These are phyloP conservation scores for Clarireedia homoeocarpa DNA, from an alignment of 2,329 filamentous ascomycete species.

Conservation along the genomic window DNA sequence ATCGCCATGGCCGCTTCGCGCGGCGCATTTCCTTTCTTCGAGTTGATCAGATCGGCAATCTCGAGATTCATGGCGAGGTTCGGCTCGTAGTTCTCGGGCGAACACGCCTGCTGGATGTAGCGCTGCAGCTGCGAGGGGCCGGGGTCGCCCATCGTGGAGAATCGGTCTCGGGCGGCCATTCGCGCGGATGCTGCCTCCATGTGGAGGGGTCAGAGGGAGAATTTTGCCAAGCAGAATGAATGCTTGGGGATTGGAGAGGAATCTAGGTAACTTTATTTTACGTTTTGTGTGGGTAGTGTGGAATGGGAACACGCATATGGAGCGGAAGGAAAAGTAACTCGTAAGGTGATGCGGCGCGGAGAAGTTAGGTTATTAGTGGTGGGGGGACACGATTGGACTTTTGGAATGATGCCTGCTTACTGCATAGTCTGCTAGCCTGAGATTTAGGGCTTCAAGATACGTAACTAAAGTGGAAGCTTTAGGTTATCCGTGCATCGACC, in stretches of 20 bases:
- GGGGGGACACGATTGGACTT: conserved; percentile 7
- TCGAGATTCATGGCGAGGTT: conserved; percentile 95
- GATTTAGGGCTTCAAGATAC: neutral
- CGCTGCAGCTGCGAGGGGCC: conserved; percentile 83
- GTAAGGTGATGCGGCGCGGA: conserved; percentile 1
- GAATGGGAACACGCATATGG: neutral
- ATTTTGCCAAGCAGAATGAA: conserved; percentile 13
- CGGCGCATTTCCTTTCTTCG: conserved; percentile 91
- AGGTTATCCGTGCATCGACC: neutral
- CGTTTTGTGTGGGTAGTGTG: neutral
- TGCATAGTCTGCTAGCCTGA: conserved; percentile 1
- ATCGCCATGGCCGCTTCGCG: conserved; percentile 92
- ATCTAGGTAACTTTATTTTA: neutral
- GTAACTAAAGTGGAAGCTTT: neutral
- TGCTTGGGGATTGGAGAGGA: neutral
- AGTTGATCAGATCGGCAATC: conserved; percentile 92
- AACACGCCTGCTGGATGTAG: conserved; percentile 94
- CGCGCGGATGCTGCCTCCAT: conserved; percentile 96
- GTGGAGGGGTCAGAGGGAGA: conserved; percentile 18
- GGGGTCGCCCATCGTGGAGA: conserved; percentile 71
- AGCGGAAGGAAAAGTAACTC: neutral
- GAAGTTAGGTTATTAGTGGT: neutral
- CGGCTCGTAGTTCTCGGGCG: conserved; percentile 94
- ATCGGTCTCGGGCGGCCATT: conserved; percentile 91
- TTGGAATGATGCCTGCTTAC: conserved; percentile 6